phyloP scores from a whole-genome alignment of 371 early-diverging fungal species.

The Mortierella sp. region DNA sequence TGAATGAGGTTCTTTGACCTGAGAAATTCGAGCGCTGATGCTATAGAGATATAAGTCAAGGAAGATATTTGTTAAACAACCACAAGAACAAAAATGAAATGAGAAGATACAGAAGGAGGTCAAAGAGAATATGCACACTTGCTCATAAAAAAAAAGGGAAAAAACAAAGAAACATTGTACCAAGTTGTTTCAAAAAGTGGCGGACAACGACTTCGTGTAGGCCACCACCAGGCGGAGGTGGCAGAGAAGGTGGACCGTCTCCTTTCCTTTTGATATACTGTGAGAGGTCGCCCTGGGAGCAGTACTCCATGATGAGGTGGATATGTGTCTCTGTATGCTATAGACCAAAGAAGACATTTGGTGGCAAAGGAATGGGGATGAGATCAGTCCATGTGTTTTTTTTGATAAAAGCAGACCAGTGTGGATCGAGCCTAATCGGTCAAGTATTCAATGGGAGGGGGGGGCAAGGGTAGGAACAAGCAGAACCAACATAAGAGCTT shows the following conservation, averaged over 20 bases:
- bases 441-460: not conserved
- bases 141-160: constrained; percentile 1
- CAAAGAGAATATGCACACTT: not conserved
- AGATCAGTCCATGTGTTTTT: not conserved
- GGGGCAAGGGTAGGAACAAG: not conserved
- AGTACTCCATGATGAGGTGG: constrained; percentile 95
- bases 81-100: constrained; percentile 3
- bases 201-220: constrained; percentile 80
- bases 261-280: constrained; percentile 82
- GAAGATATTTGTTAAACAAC: not conserved
- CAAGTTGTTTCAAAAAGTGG: constrained; percentile 88
- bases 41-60: constrained; percentile 17
- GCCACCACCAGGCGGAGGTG: constrained; percentile 70
- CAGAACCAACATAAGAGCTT: not conserved
- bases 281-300: constrained; percentile 91
- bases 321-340: constrained; percentile 91
- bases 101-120: constrained; percentile 3
- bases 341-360: too few species aligned
- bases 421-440: constrained; percentile 3
- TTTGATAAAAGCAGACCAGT: not conserved
- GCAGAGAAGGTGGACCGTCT: constrained; percentile 53
- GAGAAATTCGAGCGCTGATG: constrained; percentile 85
- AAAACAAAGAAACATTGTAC: constrained; percentile 52
- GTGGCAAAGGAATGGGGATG: not conserved
- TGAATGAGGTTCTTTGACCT: constrained; percentile 90